Percentiles rank a stretch among this genome's conserved stretches.
phyloP scores from a whole-genome alignment of 2,329 filamentous ascomycete genomes.

The Salinomyces thailandicus region DNA sequence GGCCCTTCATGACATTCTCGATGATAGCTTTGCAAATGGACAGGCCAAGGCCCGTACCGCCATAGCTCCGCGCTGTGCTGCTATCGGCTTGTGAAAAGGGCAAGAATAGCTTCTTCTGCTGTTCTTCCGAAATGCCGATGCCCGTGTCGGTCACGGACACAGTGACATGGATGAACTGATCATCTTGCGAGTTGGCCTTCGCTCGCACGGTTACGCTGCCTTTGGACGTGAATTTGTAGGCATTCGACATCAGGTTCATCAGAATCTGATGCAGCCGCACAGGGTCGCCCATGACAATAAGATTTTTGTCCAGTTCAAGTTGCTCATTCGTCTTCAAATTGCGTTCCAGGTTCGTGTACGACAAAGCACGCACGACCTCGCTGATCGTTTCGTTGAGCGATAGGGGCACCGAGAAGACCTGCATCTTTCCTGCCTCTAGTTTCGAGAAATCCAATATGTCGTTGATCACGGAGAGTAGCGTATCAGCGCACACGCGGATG shows the following conservation, averaged over 20 bases:
- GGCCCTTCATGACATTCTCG: conserved; percentile 81
- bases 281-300: conserved; percentile 43
- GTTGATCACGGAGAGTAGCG: conserved; percentile 43
- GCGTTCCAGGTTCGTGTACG: conserved; percentile 52
- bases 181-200: conserved; percentile 58
- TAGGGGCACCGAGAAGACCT: conserved; percentile 49
- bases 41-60: conserved; percentile 79
- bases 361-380: conserved; percentile 53
- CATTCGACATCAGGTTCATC: conserved; percentile 83
- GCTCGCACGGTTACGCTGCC: conserved; percentile 79
- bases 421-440: conserved; percentile 44
- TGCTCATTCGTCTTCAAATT: conserved; percentile 49
- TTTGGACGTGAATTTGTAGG: conserved; percentile 83
- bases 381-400: conserved; percentile 48
- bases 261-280: conserved; percentile 42
- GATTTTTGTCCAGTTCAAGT: conserved; percentile 44
- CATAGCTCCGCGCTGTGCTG: conserved; percentile 81
- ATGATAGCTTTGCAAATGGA: conserved; percentile 94
- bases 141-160: conserved; percentile 86
- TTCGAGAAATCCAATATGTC: conserved; percentile 45
- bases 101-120: conserved; percentile 75
- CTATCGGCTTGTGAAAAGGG: conserved; percentile 90
- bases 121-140: conserved; percentile 77
- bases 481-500: conserved; percentile 53
- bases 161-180: conserved; percentile 60